A percentile compares a stretch with the other conserved stretches of the same genome.
Evolutionary conservation across 208 protist genomes (phyloP).

Genomic region (Trypanosoma rangeli): DNA sequence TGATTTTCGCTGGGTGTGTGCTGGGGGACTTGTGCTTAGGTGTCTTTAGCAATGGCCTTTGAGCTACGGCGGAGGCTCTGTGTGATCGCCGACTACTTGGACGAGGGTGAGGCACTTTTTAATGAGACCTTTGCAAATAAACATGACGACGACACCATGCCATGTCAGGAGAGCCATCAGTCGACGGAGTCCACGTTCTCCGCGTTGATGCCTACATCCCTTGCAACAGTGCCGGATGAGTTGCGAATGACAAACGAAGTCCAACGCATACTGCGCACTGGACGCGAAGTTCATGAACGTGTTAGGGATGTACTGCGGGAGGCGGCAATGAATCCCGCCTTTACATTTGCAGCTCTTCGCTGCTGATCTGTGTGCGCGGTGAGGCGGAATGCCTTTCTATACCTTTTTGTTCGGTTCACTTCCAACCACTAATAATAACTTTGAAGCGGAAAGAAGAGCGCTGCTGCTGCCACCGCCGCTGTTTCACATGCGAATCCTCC

Average conservation of each 20-base stretch:
- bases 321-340: slow-evolving; percentile 9
- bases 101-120: slow-evolving; percentile 21
- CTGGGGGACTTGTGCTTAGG: neutral
- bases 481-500: neutral
- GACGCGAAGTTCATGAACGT: slow-evolving; percentile 6
- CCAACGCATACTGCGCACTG: neutral
- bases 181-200: neutral
- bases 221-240: neutral
- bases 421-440: neutral
- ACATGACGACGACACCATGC: neutral
- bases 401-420: neutral
- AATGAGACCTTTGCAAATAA: neutral
- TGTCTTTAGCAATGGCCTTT: slow-evolving; percentile 1
- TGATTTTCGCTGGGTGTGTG: neutral
- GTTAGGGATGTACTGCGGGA: neutral
- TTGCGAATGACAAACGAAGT: neutral
- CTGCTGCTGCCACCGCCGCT: neutral
- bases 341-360: slow-evolving; percentile 15
- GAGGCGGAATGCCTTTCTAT: neutral
- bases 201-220: neutral
- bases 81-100: neutral
- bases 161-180: neutral
- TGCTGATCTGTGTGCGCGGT: neutral
- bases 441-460: neutral
- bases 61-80: slow-evolving; percentile 1